Evolutionary conservation across 129 eudicot species (phyloP).

Genomic region (Escallonia rubra): DNA sequence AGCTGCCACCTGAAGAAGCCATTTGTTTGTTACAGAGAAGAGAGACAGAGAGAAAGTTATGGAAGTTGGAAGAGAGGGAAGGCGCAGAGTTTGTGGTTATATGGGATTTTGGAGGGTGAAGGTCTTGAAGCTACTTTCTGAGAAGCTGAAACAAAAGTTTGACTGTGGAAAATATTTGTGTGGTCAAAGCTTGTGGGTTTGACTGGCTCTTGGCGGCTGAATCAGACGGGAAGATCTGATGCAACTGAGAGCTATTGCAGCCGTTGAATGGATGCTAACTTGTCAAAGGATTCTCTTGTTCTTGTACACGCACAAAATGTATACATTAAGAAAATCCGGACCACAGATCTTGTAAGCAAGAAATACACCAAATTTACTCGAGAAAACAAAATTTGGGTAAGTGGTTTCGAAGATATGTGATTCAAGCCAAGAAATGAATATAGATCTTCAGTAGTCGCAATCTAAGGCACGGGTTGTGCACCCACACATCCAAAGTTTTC

Average conservation of each 20-base stretch:
- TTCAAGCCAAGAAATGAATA: too few species aligned
- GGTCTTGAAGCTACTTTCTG: slow-evolving; percentile 12
- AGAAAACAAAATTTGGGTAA: too few species aligned
- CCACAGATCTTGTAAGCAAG: neutral
- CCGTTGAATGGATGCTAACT: too few species aligned
- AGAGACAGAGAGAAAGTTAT: slow-evolving; percentile 13
- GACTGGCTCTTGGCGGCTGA: slow-evolving; percentile 79
- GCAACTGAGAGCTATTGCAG: too few species aligned
- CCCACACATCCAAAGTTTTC: too few species aligned
- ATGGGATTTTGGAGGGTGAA: neutral
- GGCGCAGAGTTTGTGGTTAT: slow-evolving; percentile 6
- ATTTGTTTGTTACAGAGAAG: slow-evolving; percentile 12
- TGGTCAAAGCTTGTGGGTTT: slow-evolving; percentile 79
- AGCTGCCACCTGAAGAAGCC: slow-evolving; percentile 77
- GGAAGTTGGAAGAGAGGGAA: slow-evolving; percentile 11
- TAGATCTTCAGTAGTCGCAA: too few species aligned
- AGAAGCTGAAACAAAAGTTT: slow-evolving; percentile 49
- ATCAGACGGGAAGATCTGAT: neutral
- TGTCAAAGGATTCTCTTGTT: too few species aligned
- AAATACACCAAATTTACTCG: too few species aligned
- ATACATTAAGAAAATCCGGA: neutral
- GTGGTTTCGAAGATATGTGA: too few species aligned
- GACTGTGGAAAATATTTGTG: slow-evolving; percentile 66
- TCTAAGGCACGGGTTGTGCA: too few species aligned
- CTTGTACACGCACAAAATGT: neutral